These are phyloP conservation scores for Camelina sativa DNA, from an alignment of 345 rosid species.

Conservation along the genomic window DNA sequence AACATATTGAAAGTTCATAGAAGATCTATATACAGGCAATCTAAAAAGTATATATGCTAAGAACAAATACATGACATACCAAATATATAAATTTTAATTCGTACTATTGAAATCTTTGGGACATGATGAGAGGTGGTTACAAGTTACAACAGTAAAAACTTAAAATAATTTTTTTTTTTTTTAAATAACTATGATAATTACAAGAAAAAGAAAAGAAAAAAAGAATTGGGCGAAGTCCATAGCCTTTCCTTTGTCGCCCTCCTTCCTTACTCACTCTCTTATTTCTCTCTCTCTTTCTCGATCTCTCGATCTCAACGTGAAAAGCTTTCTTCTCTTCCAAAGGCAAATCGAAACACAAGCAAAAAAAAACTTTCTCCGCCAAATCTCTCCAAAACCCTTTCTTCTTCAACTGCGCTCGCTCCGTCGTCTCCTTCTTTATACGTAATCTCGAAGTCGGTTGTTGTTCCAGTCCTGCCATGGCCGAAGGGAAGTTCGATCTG, in stretches of 20 bases:
- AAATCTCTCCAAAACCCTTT: constrained; percentile 29
- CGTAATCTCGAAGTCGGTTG: constrained; percentile 21
- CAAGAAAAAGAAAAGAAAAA: not conserved
- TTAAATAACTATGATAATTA: not conserved
- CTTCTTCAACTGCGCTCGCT: not conserved
- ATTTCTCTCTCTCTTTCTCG: not conserved
- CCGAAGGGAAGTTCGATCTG: constrained; percentile 78
- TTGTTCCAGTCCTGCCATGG: constrained; percentile 52
- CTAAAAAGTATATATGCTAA: not conserved
- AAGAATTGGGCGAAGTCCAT: constrained; percentile 18
- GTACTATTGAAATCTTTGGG: not conserved
- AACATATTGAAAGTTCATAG: not conserved
- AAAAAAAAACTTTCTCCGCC: constrained; percentile 28
- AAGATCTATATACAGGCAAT: not conserved
- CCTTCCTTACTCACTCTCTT: constrained; percentile 27
- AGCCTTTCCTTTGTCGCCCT: constrained; percentile 30
- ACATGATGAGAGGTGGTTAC: not conserved
- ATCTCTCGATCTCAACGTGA: constrained; percentile 35
- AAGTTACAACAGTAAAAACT: not conserved
- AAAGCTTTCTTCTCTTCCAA: constrained; percentile 22
- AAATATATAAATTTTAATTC: too few relatives aligned
- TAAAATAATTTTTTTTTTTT: not conserved
- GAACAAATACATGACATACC: not conserved
- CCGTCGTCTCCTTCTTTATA: constrained; percentile 2
- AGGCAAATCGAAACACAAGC: constrained; percentile 44